These are phyloP conservation scores for Globisporangium paddicum DNA, from an alignment of 352 stramenopile genomes.

Conservation along the genomic window DNA sequence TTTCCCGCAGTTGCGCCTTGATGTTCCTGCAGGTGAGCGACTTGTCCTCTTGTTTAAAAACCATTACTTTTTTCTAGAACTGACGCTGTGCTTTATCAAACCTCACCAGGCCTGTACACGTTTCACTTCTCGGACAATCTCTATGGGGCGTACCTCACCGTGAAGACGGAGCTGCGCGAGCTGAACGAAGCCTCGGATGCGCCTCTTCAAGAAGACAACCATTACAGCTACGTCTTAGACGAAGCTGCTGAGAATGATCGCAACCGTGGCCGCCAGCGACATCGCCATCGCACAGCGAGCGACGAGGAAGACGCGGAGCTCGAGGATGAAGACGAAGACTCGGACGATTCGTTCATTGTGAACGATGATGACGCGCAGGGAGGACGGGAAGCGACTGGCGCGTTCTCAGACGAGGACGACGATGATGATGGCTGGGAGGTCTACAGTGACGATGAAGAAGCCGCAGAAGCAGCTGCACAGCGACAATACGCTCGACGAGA, in stretches of 20 bases:
- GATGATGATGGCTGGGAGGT: conserved; percentile 16
- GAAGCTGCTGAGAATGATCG: conserved; percentile 19
- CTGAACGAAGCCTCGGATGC: conserved; percentile 38
- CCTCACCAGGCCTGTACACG: conserved; percentile 51
- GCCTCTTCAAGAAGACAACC: conserved; percentile 19
- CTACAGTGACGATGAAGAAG: conserved; percentile 33
- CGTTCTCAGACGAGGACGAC: conserved; percentile 27
- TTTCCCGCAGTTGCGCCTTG: conserved; percentile 55
- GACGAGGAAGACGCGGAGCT: conserved; percentile 27
- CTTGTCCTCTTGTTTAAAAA: background rate
- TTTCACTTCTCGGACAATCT: conserved; percentile 65
- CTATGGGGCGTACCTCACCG: conserved; percentile 50
- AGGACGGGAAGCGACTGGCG: conserved; percentile 14
- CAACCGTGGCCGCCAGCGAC: conserved; percentile 14
- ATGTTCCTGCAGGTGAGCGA: conserved; percentile 52
- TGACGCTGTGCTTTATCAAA: background rate
- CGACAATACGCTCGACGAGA: background rate
- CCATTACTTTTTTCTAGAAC: background rate
- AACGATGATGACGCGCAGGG: conserved; percentile 35
- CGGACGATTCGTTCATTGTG: conserved; percentile 72
- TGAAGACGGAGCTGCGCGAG: conserved; percentile 46
- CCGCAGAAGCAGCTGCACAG: conserved; percentile 21
- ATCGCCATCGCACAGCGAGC: conserved; percentile 21
- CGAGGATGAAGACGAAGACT: conserved; percentile 36
- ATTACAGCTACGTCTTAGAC: conserved; percentile 26